Evolutionary conservation across 2,329 filamentous ascomycete genomes (phyloP), one percentile per base, ranked within the genome.

Genomic region (Talaromyces rugulosus): DNA sequence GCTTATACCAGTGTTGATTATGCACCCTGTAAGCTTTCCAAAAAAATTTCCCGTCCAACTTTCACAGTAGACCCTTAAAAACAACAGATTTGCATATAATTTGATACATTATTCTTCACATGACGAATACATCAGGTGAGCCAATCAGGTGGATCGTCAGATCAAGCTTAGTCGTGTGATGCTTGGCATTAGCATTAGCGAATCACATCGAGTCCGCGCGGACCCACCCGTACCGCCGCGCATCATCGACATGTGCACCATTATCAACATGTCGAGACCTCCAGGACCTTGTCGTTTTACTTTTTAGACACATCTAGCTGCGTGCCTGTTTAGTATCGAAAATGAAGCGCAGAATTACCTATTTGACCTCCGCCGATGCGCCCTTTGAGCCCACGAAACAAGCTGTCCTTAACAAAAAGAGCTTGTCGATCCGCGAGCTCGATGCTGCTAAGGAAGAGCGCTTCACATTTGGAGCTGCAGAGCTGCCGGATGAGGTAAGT

Each of bases 381-480:
- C 82, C 82, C 2, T 82, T 93, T 64, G 85, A 90, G 58, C 88
- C 89, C 0, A 77, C 84, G 1, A 79, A 85, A 53, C 79, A 85
- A 53, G 77, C 96, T 58, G 75, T 82, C 12, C 76, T 96, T 51
- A 78, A 79, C 52, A 77, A 80, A 51, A 77, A 81, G 54, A 74
- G 75, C 9, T 75, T 90, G 18, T 81, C 81, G 3, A 77, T 96
- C 59, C 80, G 80, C 1, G 83, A 82, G 2, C 73, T 95, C 50
- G 75, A 85, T 57, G 89, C 89, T 23, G 86, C 87, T 14, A 88
- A 91, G 66, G 91, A 98, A 76, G 90, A 95, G 72, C 86, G 89
- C 63, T 76, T 94, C 67, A 96, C 91, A 0, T 77, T 95, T 64
- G 82, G 84, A 42, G 77, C 92, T 23, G 81, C 87, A 56, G 91